Conservation (phyloP, 805 yeast genomes). For the Debaryomyces hansenii region DNA sequence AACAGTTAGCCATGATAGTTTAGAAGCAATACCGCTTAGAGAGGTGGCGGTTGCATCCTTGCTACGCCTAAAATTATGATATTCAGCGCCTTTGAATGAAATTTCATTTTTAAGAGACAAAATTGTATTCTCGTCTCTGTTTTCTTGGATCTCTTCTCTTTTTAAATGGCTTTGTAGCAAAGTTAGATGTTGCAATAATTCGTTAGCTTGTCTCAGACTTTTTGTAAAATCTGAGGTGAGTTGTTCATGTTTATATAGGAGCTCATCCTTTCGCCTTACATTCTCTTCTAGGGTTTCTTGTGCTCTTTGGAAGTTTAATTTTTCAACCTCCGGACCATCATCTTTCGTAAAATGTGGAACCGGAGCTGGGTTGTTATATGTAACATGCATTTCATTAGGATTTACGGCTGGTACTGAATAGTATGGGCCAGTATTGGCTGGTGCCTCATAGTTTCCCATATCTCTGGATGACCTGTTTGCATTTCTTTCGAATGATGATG, state of each 20-base stretch:
- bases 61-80: not conserved
- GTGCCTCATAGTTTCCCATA: not conserved
- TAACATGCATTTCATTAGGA: not conserved
- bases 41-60: not conserved
- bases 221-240: not conserved
- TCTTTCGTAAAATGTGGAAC: constrained; percentile 19
- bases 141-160: not conserved
- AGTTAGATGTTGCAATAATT: not conserved
- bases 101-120: not conserved
- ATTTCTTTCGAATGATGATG: constrained; percentile 18
- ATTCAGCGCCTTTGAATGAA: not conserved
- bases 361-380: constrained; percentile 28
- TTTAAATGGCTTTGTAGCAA: not conserved
- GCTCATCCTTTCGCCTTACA: not conserved
- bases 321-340: not conserved
- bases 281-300: not conserved
- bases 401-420: not conserved
- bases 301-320: not conserved
- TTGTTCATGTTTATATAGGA: not conserved
- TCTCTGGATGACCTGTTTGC: not conserved
- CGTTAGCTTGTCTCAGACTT: not conserved
- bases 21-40: not conserved
- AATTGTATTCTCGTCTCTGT: not conserved
- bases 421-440: not conserved
- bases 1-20: not conserved